phyloP scores from a whole-genome alignment of 495 filamentous ascomycete species.

The Stereocaulon alpinum region DNA sequence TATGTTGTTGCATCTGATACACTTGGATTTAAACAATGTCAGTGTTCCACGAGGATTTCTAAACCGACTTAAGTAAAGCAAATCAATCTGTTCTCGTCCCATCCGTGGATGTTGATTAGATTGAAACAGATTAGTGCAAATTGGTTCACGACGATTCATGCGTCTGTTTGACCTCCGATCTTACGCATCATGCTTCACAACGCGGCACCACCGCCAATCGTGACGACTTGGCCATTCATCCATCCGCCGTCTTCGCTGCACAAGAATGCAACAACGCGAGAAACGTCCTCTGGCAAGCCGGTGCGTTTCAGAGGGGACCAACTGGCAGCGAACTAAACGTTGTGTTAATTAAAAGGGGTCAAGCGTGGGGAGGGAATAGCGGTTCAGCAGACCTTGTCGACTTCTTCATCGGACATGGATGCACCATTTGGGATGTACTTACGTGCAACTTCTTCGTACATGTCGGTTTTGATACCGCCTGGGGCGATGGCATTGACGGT shows the following conservation, averaged over 20 bases:
- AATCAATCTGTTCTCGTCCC: too few species aligned
- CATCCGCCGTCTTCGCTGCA: conserved; percentile 54
- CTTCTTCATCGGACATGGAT: conserved; percentile 28
- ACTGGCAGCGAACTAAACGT: conserved; percentile 30
- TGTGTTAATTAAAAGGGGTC: too few species aligned
- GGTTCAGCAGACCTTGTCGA: conserved; percentile 25
- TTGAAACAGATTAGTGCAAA: too few species aligned
- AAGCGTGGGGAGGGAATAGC: background rate
- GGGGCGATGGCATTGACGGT: conserved; percentile 58
- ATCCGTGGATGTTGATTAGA: too few species aligned
- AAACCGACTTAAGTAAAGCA: too few species aligned
- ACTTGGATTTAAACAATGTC: too few species aligned
- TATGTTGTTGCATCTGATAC: too few species aligned
- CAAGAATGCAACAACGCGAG: conserved; percentile 53
- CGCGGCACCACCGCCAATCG: conserved; percentile 8
- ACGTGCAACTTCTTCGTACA: conserved; percentile 36
- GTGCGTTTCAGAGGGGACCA: conserved; percentile 53
- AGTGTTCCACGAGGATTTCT: too few species aligned
- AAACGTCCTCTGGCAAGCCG: conserved; percentile 53
- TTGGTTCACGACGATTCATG: too few species aligned
- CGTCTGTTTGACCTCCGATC: too few species aligned
- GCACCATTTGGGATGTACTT: conserved; percentile 30
- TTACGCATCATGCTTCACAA: too few species aligned
- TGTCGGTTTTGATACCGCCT: conserved; percentile 60
- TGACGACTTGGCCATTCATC: conserved; percentile 47